phyloP scores from a whole-genome alignment of 1,284 basidiomycete species.

The Naganishia sp. region DNA sequence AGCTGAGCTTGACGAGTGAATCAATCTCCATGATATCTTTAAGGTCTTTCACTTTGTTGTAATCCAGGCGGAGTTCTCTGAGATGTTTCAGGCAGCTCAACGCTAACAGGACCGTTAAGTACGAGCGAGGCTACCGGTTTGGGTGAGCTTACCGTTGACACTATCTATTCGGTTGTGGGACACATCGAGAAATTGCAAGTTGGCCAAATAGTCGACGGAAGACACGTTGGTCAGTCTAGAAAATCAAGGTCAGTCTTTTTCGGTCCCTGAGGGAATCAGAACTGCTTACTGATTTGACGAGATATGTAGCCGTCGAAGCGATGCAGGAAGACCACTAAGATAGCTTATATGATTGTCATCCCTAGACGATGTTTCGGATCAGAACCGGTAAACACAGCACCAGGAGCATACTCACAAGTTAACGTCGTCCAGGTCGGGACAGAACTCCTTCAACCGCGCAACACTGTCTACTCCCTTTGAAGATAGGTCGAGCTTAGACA shows the following conservation, averaged over 20 bases:
- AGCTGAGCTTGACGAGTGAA: constrained; percentile 76
- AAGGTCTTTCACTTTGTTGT: constrained; percentile 74
- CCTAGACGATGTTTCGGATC: constrained; percentile 53
- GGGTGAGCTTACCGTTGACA: constrained; percentile 67
- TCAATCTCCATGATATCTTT: constrained; percentile 77
- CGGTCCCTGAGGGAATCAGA: not conserved
- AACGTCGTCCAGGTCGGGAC: constrained; percentile 79
- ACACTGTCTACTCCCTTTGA: constrained; percentile 81
- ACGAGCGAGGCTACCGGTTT: constrained; percentile 33
- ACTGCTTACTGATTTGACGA: constrained; percentile 69
- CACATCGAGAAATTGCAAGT: constrained; percentile 86
- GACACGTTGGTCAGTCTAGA: constrained; percentile 76
- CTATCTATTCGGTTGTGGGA: constrained; percentile 87
- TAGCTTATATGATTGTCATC: constrained; percentile 79
- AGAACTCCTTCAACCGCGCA: constrained; percentile 87
- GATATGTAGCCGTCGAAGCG: constrained; percentile 76
- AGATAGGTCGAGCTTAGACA: constrained; percentile 75
- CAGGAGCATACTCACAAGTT: constrained; percentile 55
- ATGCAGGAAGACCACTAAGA: constrained; percentile 79
- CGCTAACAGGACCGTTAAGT: constrained; percentile 57
- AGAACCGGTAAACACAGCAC: not conserved
- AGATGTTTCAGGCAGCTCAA: constrained; percentile 80
- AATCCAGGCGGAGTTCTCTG: constrained; percentile 83
- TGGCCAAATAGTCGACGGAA: constrained; percentile 81
- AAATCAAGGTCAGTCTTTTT: constrained; percentile 3